phyloP scores from a whole-genome alignment of 306 rosid genomes.

The Geum urbanum region DNA sequence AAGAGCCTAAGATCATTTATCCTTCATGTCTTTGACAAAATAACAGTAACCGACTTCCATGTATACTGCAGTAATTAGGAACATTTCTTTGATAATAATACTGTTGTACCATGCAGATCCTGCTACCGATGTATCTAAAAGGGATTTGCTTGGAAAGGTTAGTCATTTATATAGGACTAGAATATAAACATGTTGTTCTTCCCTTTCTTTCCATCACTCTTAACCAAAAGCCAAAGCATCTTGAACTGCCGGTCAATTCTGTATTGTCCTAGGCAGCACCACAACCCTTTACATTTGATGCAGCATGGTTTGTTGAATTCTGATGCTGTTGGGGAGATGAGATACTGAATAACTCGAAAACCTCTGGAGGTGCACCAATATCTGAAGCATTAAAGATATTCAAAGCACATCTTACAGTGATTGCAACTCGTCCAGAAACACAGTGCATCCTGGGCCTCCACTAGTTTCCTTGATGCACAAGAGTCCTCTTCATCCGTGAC shows the following conservation, averaged over 20 bases:
- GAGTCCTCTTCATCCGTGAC: neutral
- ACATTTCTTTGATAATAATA: neutral
- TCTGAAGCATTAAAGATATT: slow-evolving; percentile 76
- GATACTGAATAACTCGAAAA: slow-evolving; percentile 26
- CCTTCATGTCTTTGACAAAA: neutral
- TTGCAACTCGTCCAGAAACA: slow-evolving; percentile 88
- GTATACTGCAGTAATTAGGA: neutral
- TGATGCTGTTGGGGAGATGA: slow-evolving; percentile 40
- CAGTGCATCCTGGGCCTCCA: slow-evolving; percentile 38
- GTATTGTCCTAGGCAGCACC: neutral
- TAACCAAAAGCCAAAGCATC: no score
- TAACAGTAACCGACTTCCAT: neutral
- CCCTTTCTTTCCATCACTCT: no score
- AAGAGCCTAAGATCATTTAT: no score
- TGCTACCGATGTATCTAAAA: neutral
- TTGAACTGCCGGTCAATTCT: neutral
- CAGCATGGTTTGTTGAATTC: slow-evolving; percentile 31
- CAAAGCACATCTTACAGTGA: slow-evolving; percentile 69
- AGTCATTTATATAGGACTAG: no score
- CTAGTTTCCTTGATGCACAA: neutral
- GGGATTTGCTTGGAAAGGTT: neutral
- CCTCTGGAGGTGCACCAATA: slow-evolving; percentile 73
- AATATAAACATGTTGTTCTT: no score
- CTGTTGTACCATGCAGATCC: neutral
- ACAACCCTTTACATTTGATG: neutral